Conservation (phyloP, 148 eudicot genomes). For the Rhododendron griersonianum region DNA sequence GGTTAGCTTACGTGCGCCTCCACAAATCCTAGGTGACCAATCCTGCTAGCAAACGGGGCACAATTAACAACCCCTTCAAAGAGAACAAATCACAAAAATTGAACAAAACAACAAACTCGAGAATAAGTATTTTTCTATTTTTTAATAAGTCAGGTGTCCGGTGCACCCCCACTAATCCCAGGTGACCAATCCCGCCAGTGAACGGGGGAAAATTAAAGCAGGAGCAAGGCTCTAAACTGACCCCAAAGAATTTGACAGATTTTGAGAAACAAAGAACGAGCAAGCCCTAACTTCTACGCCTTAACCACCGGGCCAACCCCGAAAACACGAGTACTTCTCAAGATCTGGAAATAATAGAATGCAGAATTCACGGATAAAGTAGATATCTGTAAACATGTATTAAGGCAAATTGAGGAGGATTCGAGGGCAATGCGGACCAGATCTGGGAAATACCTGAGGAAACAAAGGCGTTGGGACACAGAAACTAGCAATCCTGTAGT, state of each 20-base stretch:
- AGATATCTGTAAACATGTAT: background rate
- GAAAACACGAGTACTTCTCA: background rate
- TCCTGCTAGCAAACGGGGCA: too few species aligned
- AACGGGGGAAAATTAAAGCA: too few species aligned
- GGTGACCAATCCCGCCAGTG: too few species aligned
- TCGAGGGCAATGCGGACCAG: constrained; percentile 23
- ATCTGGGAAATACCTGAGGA: constrained; percentile 32
- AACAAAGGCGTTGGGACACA: background rate
- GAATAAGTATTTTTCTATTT: too few species aligned
- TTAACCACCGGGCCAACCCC: background rate
- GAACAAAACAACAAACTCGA: background rate
- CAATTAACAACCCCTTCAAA: background rate
- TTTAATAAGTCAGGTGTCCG: too few species aligned
- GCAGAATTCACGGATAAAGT: background rate
- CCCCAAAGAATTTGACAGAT: too few species aligned
- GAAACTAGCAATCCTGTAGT: constrained; percentile 17
- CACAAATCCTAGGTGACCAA: too few species aligned
- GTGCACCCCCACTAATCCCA: too few species aligned
- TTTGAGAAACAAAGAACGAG: too few species aligned
- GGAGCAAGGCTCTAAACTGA: too few species aligned
- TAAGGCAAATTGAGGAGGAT: background rate
- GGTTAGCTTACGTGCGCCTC: too few species aligned
- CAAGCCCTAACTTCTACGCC: background rate
- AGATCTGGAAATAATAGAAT: background rate
- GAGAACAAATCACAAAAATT: background rate